Base-by-base conservation (phyloP, 192 early-diverging fungal species). In the Mortierella claussenii region DNA sequence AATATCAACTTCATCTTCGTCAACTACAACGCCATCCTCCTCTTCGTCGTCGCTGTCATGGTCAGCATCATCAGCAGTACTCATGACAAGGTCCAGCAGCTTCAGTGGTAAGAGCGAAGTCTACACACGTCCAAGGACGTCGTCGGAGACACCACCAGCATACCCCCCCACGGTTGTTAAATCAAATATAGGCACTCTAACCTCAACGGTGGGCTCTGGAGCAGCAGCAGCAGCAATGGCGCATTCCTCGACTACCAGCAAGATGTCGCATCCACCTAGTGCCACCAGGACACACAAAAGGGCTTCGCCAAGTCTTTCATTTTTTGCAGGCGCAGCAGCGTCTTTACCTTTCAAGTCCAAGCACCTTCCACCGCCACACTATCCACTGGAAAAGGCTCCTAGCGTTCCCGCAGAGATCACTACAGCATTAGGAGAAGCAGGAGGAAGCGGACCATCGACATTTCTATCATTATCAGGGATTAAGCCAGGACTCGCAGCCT, bases 61-160 rank as follows among this genome's bases (percentile, higher is more conserved):
- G 17, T 55, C 64, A 10, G 31, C 27, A 18, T 33, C 78, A 1
- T 46, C 68, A 33, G 52, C 75, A 3, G 15, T 15, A 20, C 28
- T 40, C 8, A 65, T 69, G 63, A 65, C 68, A 2, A 34, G 78
- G 10, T 76, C 73, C 21, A 76, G 64, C 2, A 76, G 73, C 34
- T 76, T 76, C 40, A 67, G 43, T 47, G 73, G 73, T 15, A 76
- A 67, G 54, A 60, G 65, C 3, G n/a, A 52, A 24, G 37, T 54
- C 7, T 10, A n/a, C n/a, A 54, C 42, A 6, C 56, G 73, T 17
- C 58, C 50, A 42, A 48, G 73, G n/a, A 76, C 73, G 9, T 62
- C 78, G 5, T 65, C 78, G 12, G 78, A 79, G 5, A 69, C 78
- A 1, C 68, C 60, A 21, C 76, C 68, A 45, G 65, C 76, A 17